These are phyloP conservation scores for Neospermospora avenae DNA, from an alignment of 2,329 filamentous ascomycete species.

Conservation along the genomic window DNA sequence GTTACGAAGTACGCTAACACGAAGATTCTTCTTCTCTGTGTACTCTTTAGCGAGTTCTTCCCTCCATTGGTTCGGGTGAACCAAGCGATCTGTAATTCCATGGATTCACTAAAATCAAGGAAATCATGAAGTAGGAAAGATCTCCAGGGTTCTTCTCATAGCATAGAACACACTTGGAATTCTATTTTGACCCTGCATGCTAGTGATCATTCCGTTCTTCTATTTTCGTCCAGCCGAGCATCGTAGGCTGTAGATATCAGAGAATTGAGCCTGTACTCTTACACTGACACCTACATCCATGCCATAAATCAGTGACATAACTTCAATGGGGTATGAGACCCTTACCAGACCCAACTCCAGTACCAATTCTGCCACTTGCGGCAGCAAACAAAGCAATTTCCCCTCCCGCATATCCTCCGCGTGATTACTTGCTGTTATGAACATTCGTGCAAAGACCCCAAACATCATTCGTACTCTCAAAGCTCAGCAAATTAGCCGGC, in stretches of 20 bases:
- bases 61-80: constrained; percentile 82
- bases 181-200: constrained; percentile 90
- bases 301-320: background rate
- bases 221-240: constrained; percentile 91
- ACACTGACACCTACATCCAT: constrained; percentile 84
- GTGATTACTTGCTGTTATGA: constrained; percentile 78
- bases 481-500: constrained; percentile 62
- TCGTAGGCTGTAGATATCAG: constrained; percentile 80
- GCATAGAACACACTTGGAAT: constrained; percentile 86
- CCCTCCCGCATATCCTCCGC: constrained; percentile 72
- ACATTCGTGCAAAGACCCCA: constrained; percentile 85
- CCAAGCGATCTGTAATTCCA: constrained; percentile 87
- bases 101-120: constrained; percentile 74
- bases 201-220: constrained; percentile 77
- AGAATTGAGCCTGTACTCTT: constrained; percentile 81
- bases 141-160: constrained; percentile 85
- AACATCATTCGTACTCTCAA: constrained; percentile 52
- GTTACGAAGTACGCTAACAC: constrained; percentile 73
- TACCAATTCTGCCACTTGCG: constrained; percentile 77
- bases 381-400: constrained; percentile 80
- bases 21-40: constrained; percentile 58
- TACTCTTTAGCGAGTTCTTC: constrained; percentile 57
- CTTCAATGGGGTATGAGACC: background rate
- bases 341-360: constrained; percentile 65
- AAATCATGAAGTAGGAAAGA: constrained; percentile 77